Evolutionary conservation across 352 stramenopile genomes (phyloP), one percentile per base, ranked within the genome.

Genomic region (Phytophthora quininea): DNA sequence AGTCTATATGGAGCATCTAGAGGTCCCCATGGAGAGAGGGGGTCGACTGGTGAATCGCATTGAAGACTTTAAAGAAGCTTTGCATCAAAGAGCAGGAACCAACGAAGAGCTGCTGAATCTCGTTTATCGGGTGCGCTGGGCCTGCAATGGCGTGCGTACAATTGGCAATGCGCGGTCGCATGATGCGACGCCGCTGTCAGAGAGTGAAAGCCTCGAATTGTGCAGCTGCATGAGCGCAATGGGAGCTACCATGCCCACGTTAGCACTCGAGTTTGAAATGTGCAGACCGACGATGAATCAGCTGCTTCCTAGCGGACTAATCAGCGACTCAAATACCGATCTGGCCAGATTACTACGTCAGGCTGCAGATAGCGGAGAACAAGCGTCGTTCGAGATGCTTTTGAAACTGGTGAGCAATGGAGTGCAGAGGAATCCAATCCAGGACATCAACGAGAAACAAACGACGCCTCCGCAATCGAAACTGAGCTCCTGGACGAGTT

Each of bases 161-260:
- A 77, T 77, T 52, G 59, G 69, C 50, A 73, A 73, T 48, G 60
- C 52, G 15, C 69, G 64, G 38, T 71, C 59, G 30, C 59, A 77
- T 10, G 58, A 74, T n/a, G 58, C 64, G 7, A 59, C 38, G 35
- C 38, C 42, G 19, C 52, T 77, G 3, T 74, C 69, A 5, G 69
- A 77, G 47, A 71, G 37, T 37, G 69, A 77, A 64, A 65, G 62
- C 12, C 45, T 77, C 14, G 69, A 74, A 43, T 46, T 77, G 10
- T 73, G 69, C 27, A 52, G 64, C 14, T 77, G 69, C 15, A 65
- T 73, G 62, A 77, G 69, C 63, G 69, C 64, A 15, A 71, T 77
- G 19, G 69, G 69, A 0, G 69, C 59, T 8, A 59, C 47, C 3
- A 71, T 77, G 60, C 65, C 69, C 5, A 70, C 59, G 29, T 65